These are phyloP conservation scores for Tetrapisispora phaffii DNA, from an alignment of 805 yeast species.

Conservation along the genomic window DNA sequence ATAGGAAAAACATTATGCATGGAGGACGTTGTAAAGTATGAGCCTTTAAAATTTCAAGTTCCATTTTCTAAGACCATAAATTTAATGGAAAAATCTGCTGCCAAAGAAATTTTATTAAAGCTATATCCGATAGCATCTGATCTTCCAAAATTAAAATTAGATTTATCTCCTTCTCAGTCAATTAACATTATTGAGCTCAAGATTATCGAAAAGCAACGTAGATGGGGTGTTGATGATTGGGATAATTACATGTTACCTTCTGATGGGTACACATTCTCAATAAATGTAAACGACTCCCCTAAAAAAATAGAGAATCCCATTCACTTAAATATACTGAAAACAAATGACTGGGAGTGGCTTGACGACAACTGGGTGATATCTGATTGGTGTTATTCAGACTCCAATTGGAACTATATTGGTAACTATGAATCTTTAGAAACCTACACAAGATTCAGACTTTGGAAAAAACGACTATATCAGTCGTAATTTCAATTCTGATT, in stretches of 20 bases:
- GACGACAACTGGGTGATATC: conserved; percentile 22
- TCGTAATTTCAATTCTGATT: neutral
- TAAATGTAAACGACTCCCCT: conserved; percentile 1
- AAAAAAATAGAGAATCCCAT: conserved; percentile 10
- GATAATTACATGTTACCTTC: conserved; percentile 14
- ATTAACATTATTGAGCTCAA: conserved; percentile 16
- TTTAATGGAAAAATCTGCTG: conserved; percentile 6
- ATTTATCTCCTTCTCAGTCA: neutral
- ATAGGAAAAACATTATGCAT: neutral
- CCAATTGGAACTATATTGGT: conserved; percentile 22
- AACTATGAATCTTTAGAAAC: conserved; percentile 17
- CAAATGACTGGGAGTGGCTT: conserved; percentile 21
- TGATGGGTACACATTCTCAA: conserved; percentile 16
- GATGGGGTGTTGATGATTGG: conserved; percentile 23
- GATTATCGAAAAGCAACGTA: conserved; percentile 25
- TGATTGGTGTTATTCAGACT: conserved; percentile 21
- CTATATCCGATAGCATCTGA: conserved; percentile 8
- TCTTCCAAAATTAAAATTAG: neutral
- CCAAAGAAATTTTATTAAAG: conserved; percentile 10
- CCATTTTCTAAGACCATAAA: conserved; percentile 12
- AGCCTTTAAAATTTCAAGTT: neutral
- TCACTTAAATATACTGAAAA: conserved; percentile 11
- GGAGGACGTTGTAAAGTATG: neutral
- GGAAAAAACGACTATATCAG: conserved; percentile 17
- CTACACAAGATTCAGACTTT: conserved; percentile 21